Conservation (phyloP, 2,329 filamentous ascomycete genomes). For the Ophiostoma ips region DNA sequence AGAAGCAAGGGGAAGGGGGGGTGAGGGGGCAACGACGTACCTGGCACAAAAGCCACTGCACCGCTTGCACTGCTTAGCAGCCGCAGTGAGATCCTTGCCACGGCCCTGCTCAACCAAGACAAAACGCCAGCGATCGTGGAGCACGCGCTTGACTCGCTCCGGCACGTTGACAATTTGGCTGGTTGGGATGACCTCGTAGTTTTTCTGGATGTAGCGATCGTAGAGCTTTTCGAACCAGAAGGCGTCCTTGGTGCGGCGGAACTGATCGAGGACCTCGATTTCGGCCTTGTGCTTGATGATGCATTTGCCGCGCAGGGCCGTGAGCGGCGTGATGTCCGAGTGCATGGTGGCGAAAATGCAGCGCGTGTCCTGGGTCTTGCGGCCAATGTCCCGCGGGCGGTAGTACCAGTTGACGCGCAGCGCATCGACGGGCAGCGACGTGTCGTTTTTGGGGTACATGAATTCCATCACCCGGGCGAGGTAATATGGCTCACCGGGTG, state of each 20-base stretch:
- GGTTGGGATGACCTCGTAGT: constrained; percentile 93
- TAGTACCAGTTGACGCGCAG: constrained; percentile 98
- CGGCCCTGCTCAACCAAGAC: constrained; percentile 88
- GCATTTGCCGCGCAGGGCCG: constrained; percentile 86
- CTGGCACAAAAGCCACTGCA: constrained; percentile 84
- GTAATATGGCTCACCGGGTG: constrained; percentile 95
- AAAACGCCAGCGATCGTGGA: constrained; percentile 94
- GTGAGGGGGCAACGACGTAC: constrained; percentile 34
- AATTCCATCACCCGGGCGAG: constrained; percentile 98
- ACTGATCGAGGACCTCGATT: constrained; percentile 68
- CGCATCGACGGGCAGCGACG: constrained; percentile 61
- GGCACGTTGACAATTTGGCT: constrained; percentile 91
- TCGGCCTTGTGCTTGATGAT: constrained; percentile 79
- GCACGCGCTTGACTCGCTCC: constrained; percentile 82
- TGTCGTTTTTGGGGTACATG: constrained; percentile 65
- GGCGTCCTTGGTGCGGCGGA: constrained; percentile 68
- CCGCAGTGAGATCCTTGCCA: constrained; percentile 88
- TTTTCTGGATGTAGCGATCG: constrained; percentile 94
- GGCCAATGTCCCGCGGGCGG: constrained; percentile 85
- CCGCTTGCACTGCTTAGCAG: constrained; percentile 89
- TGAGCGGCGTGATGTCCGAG: constrained; percentile 86
- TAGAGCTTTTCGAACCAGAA: constrained; percentile 98
- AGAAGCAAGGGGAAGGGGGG: not conserved
- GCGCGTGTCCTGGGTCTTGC: constrained; percentile 80
- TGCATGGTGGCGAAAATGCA: constrained; percentile 96